Conservation (phyloP, 169 alveolate species). For the Pseudocohnilembus persalinus region DNA sequence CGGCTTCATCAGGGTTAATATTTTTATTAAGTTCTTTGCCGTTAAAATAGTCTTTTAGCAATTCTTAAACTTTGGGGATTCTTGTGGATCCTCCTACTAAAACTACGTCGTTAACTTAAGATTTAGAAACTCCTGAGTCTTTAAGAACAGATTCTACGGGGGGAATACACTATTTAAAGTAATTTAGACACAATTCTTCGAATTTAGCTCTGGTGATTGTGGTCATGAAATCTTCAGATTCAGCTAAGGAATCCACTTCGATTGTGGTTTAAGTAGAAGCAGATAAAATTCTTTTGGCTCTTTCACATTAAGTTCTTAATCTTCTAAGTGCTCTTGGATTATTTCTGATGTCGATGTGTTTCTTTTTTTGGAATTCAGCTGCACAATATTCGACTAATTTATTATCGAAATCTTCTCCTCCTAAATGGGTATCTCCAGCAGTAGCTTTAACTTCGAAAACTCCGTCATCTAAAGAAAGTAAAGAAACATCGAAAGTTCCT, state of each 20-base stretch:
- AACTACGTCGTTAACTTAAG: slow-evolving; percentile 58
- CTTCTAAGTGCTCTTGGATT: slow-evolving; percentile 55
- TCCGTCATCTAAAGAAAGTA: slow-evolving; percentile 64
- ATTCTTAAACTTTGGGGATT: slow-evolving; percentile 90
- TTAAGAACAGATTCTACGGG: slow-evolving; percentile 45
- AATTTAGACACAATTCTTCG: slow-evolving; percentile 90
- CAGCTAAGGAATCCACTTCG: slow-evolving; percentile 55
- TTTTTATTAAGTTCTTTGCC: slow-evolving; percentile 59
- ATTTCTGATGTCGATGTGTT: slow-evolving; percentile 45
- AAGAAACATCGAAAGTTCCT: too few relatives aligned
- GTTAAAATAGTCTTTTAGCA: slow-evolving; percentile 31
- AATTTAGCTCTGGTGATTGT: slow-evolving; percentile 85
- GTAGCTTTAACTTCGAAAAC: slow-evolving; percentile 58
- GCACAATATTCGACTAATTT: slow-evolving; percentile 77
- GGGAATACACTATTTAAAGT: slow-evolving; percentile 36
- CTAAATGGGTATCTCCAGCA: slow-evolving; percentile 64
- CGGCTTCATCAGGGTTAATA: slow-evolving; percentile 95
- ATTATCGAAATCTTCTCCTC: too few relatives aligned
- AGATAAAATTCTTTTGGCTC: slow-evolving; percentile 55
- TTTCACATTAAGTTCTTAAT: slow-evolving; percentile 57
- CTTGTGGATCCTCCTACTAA: slow-evolving; percentile 98
- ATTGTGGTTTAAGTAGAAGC: slow-evolving; percentile 46
- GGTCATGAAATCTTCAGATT: slow-evolving; percentile 36
- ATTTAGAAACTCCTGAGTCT: slow-evolving; percentile 16
- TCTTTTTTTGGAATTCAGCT: slow-evolving; percentile 52